Evolutionary conservation across 2,329 filamentous ascomycete species (phyloP), one percentile per base, ranked within the genome.

Genomic region (Graphium sp.): DNA sequence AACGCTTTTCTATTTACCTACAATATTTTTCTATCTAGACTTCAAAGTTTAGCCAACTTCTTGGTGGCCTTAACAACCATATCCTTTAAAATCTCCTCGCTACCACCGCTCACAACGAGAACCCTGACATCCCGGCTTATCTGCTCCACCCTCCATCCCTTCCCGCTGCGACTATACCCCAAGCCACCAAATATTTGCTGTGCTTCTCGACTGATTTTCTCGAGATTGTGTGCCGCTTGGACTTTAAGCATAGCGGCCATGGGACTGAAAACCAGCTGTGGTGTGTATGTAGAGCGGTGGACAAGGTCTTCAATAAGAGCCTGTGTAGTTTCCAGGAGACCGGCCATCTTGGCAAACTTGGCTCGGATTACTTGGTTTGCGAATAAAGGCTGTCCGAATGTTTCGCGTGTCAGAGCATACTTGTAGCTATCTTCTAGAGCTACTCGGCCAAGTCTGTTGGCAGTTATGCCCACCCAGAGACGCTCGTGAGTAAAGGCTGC

Each of bases 401-500:
- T 68, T 22, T 62, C 48, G 5, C 61, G 48, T 4, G 44, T 53
- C 27, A 49, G 45, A 5, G 61, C 61, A 37, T 66, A 56, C 2
- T 41, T 43, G 32, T 60, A 57, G 0, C 61, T 55, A 33, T 63
- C 56, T 24, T 61, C 55, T 5, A 56, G 44, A 33, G 60, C 66
- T 1, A 63, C 55, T 4, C 66, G 53, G 2, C 63, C 60, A 37
- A 66, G 57, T 18, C 66, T 54, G 25, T 69, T 62, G 26, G 58
- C 58, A 16, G 55, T 56, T 4, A 60, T 57, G 2, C 60, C 55
- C 41, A 72, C 56, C 39, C 60, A 57, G 33, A 62, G 63, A 6
- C 66, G 51, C 40, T 72, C 66, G 16, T 59, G 50, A 32, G 63
- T 63, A 41, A 65, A 64, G 37, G 74, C 75, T 38, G 55, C 58